Base-by-base conservation (phyloP, 2,329 filamentous ascomycete genomes). In the Neofusicoccum umdonicola region DNA sequence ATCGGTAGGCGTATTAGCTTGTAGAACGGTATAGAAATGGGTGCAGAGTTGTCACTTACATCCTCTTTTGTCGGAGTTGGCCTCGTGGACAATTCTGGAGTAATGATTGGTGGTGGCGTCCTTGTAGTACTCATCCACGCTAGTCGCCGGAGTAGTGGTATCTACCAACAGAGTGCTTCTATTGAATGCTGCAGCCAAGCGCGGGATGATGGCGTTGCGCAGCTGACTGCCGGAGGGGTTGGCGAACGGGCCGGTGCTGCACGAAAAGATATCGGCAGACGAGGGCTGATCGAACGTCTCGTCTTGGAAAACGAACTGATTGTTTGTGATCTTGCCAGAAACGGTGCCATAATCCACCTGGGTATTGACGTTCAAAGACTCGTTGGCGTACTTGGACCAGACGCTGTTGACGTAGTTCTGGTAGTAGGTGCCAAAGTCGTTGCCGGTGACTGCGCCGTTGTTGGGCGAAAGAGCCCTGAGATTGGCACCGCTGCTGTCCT, bases 151-250 rank as follows among this genome's bases (percentile, higher is more conserved):
- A 71, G 81, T 71, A 67, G 71, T 71, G 12, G 78, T 75, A 8
- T 76, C 74, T 5, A 76, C 72, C 57, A 90, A 76, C 66, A 95
- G 77, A 11, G 89, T 93, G 39, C 85, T 88, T 22, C 91, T 84
- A 77, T 93, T 92, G 71, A 94, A 86, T 0, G 89, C 90, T 1
- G 91, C 91, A 0, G 89, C 85, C 13, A 95, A 78, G n/a, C 91
- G 83, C 0, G 92, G 90, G 8, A 88, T 88, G 64, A 93, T 84
- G 45, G 88, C 87, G 66, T 81, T 81, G 17, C 79, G 78, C 64
- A 78, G 75, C 4, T 71, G 71, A 12, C 77, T 77, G 37, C 63
- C 63, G 3, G 71, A 70, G 66, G 83, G 71, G 51, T 79, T 71
- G 68, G 80, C 78, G 68, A 90, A 89, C 0, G 87, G 86, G 0